These are phyloP conservation scores for Dittrichia graveolens DNA, from an alignment of 129 eudicot species.

Conservation along the genomic window DNA sequence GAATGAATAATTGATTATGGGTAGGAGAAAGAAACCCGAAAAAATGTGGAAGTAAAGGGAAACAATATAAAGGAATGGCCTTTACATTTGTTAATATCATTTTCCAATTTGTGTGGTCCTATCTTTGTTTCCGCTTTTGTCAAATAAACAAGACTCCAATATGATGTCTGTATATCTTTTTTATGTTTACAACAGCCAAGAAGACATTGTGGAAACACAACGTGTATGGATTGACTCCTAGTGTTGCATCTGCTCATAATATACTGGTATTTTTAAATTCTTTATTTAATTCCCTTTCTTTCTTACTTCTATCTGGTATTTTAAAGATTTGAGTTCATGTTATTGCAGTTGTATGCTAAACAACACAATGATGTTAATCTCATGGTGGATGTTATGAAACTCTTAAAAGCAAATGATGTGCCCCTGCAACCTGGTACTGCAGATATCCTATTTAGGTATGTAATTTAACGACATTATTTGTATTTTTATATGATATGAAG, in stretches of 20 bases:
- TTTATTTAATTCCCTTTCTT: not conserved
- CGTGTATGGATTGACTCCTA: slow-evolving; percentile 73
- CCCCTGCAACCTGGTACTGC: slow-evolving; percentile 94
- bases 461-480: not conserved
- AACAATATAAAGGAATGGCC: not conserved
- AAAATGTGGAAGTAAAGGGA: not conserved
- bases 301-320: not conserved
- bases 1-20: not conserved
- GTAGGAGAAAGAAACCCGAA: not conserved
- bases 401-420: slow-evolving; percentile 66
- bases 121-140: not conserved
- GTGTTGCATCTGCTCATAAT: slow-evolving; percentile 74
- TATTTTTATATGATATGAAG: not conserved
- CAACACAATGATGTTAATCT: slow-evolving; percentile 66
- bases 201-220: slow-evolving; percentile 80
- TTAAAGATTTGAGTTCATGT: slow-evolving; percentile 17
- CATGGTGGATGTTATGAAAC: slow-evolving; percentile 72
- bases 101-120: not conserved
- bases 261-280: slow-evolving; percentile 50
- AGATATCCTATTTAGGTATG: slow-evolving; percentile 81
- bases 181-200: slow-evolving; percentile 51
- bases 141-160: slow-evolving; percentile 8
- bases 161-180: not conserved
- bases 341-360: slow-evolving; percentile 69
- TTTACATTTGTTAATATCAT: not conserved